Percentiles rank a stretch among this genome's conserved stretches.
Conservation (phyloP, 148 eudicot genomes). For the Chenopodium quinoa region DNA sequence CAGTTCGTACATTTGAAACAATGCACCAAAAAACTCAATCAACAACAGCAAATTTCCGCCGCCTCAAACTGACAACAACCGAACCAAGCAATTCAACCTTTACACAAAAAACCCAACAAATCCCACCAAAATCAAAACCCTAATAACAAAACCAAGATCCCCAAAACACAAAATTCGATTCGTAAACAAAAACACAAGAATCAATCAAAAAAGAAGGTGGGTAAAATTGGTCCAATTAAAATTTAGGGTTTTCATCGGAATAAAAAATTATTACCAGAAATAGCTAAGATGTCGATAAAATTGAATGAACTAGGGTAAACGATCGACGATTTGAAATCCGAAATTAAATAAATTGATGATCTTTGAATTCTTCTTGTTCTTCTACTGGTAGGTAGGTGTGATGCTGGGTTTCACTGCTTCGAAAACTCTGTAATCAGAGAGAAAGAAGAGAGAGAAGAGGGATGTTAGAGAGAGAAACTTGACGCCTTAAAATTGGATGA, state of each 20-base stretch:
- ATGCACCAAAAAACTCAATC: not conserved
- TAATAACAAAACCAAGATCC: not conserved
- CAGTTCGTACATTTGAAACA: not conserved
- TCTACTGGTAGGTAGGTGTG: not conserved
- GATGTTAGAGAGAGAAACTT: slow-evolving; percentile 1
- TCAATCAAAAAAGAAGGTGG: not conserved
- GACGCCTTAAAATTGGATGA: not conserved
- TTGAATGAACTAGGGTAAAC: not conserved
- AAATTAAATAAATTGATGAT: not conserved
- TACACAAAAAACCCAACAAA: too few species aligned
- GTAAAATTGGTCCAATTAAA: not conserved
- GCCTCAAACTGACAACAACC: not conserved
- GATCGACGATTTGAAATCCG: not conserved
- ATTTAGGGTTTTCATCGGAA: not conserved
- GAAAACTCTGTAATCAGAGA: not conserved
- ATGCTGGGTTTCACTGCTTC: not conserved
- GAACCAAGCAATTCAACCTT: too few species aligned
- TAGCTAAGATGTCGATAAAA: not conserved
- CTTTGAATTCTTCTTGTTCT: not conserved
- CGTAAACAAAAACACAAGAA: not conserved
- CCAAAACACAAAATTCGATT: not conserved
- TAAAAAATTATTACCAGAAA: not conserved
- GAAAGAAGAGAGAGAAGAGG: not conserved
- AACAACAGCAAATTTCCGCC: not conserved
- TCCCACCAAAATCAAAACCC: not conserved